These are phyloP conservation scores for Dactylis glomerata DNA, from an alignment of 176 grass and related monocot species.

Conservation along the genomic window DNA sequence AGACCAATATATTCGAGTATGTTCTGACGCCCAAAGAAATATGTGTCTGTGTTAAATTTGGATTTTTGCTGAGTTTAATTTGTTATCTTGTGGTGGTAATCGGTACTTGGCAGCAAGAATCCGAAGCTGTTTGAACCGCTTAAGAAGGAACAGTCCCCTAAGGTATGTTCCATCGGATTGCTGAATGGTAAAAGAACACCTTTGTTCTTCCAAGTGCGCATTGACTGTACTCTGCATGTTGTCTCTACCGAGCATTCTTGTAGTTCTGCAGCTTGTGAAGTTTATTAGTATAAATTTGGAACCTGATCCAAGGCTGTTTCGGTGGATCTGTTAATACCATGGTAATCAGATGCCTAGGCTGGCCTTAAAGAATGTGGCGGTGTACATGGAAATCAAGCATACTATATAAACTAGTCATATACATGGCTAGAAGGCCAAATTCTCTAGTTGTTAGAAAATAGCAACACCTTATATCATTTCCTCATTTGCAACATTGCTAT, in stretches of 20 bases:
- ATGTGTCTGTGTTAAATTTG: background rate
- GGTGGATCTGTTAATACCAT: background rate
- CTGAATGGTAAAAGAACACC: background rate
- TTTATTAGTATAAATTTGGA: background rate
- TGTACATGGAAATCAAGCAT: background rate
- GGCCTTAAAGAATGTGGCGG: background rate
- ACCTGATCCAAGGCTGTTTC: background rate
- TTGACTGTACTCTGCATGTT: background rate
- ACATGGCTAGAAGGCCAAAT: background rate
- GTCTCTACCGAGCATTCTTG: background rate
- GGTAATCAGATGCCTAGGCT: background rate
- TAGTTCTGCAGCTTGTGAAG: background rate
- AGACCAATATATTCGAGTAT: slow-evolving; percentile 39
- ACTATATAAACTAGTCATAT: background rate
- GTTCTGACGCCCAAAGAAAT: background rate
- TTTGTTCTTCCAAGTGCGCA: background rate
- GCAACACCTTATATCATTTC: background rate
- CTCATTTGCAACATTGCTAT: background rate
- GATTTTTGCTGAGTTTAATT: background rate
- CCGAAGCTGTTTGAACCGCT: slow-evolving; percentile 14
- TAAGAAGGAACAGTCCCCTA: slow-evolving; percentile 15
- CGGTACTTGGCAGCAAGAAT: slow-evolving; percentile 5
- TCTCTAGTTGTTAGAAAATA: background rate
- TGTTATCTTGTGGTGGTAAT: background rate
- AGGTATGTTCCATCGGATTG: slow-evolving; percentile 25